These are phyloP conservation scores for Xylariaceae sp. DNA, from an alignment of 2,329 filamentous ascomycete genomes.

Conservation along the genomic window DNA sequence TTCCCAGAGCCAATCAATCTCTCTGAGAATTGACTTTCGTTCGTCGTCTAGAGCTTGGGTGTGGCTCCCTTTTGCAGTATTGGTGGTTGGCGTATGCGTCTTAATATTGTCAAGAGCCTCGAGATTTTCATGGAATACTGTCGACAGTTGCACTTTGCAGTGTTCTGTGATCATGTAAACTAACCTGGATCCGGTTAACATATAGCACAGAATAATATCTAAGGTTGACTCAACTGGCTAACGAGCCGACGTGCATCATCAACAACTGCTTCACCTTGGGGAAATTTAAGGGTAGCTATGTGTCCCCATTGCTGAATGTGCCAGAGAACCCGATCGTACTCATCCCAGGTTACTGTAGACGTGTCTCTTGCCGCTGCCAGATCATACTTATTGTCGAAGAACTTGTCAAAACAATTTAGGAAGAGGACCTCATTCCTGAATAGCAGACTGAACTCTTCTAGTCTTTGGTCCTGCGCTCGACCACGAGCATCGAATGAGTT, in stretches of 20 bases:
- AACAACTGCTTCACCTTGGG: conserved; percentile 15
- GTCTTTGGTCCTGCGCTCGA: background rate
- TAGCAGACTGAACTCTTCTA: background rate
- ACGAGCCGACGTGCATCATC: conserved; percentile 35
- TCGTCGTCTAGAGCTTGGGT: conserved; percentile 12
- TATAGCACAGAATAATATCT: background rate
- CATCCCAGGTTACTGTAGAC: conserved; percentile 8
- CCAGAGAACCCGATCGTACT: conserved; percentile 21
- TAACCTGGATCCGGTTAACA: conserved; percentile 18
- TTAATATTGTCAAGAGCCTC: no score
- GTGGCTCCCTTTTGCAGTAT: conserved; percentile 7
- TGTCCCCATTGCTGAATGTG: conserved; percentile 21
- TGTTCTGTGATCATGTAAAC: conserved; percentile 26
- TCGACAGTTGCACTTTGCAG: conserved; percentile 20
- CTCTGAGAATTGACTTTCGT: conserved; percentile 30
- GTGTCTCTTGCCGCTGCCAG: background rate
- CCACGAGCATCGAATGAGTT: conserved; percentile 2
- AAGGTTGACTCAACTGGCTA: conserved; percentile 33
- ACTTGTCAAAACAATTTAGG: conserved; percentile 5
- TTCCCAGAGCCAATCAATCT: conserved; percentile 43
- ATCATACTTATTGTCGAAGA: background rate
- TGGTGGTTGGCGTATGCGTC: no score
- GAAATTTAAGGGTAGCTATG: conserved; percentile 4
- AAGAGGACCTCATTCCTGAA: conserved; percentile 12
- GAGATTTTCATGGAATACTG: conserved; percentile 18